Evolutionary conservation across 257 asterid species (phyloP).

Genomic region (Jaltomata sinuosa): DNA sequence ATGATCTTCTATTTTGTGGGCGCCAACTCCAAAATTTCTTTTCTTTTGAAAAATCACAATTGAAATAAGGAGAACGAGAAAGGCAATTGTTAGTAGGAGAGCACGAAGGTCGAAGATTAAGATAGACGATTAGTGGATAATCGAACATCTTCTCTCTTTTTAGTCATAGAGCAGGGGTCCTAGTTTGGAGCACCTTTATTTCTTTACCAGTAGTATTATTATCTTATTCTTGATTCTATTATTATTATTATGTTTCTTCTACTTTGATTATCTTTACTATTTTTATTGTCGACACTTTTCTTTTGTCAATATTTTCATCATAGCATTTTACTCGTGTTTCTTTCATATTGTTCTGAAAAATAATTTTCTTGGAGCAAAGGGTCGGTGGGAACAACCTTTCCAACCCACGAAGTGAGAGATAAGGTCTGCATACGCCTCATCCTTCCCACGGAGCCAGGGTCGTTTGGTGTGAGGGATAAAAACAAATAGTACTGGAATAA

Average conservation of each 20-base stretch:
- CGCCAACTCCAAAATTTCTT: not conserved
- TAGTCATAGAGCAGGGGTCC: rapidly evolving
- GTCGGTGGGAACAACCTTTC: not conserved
- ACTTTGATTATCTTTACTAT: not conserved
- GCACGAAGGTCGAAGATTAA: rapidly evolving
- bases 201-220: not conserved
- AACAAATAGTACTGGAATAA: too few relatives aligned
- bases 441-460: too few relatives aligned
- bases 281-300: not conserved
- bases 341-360: not conserved
- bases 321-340: not conserved
- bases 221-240: not conserved
- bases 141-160: not conserved
- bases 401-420: not conserved
- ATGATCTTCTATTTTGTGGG: not conserved
- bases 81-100: not conserved
- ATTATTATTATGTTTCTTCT: not conserved
- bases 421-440: not conserved
- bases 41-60: not conserved
- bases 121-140: not conserved
- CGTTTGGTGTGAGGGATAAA: too few relatives aligned
- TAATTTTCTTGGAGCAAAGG: not conserved
- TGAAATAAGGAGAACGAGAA: not conserved
- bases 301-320: not conserved
- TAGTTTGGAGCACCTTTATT: not conserved